Base-by-base conservation (phyloP, 257 asterid genomes). In the Rauvolfia tetraphylla region DNA sequence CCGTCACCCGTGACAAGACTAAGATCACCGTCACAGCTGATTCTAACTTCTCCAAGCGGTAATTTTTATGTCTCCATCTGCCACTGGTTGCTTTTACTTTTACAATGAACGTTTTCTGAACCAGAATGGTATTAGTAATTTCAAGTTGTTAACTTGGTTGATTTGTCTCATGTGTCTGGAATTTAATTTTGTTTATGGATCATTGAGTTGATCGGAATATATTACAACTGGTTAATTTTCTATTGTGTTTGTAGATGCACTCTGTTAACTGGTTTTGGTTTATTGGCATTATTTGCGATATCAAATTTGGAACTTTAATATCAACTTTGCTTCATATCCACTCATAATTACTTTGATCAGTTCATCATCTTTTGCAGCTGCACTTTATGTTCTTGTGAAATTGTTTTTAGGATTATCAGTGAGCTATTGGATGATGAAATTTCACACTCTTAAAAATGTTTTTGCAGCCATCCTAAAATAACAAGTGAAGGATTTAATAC, bases 31-130 rank as follows among this genome's bases (percentile, higher is more conserved):
- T 86, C 71, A 79, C 87, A 2, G 77, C 86, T 27, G 89, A 83
- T 42, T 57, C 86, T 78, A 78, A 44, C 80, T 86, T 86, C 79
- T 86, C 89, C 70, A 86, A 86, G 77, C 27, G 89, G 87, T 86
- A 79, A 34, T 10, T 6, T 36, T 75, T 53, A 15, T 12, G 65
- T 2, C 1, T n/a, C 46, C 39, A 7, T 10, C 18, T 39, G 51
- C 18, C 18, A n/a, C 17, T 20, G 5, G 41, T 13, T 34, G 3
- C 71, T 18, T 63, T 63, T 31, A 14, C 1, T 18, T 27, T 15
- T 14, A 3, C 17, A 17, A 46, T 66, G 29, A 22, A 17, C 22
- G 0, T 66, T 33, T 65, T 20, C 2, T 67, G 7, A 22, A 22
- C 39, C 7, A 31, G 25, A 13, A 65, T 65, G 22, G 41, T 25